Percentiles rank a stretch among this genome's conserved stretches.
Evolutionary conservation across 768 basidiomycete species (phyloP).

Genomic region (Agaricus sinodeliciosus): DNA sequence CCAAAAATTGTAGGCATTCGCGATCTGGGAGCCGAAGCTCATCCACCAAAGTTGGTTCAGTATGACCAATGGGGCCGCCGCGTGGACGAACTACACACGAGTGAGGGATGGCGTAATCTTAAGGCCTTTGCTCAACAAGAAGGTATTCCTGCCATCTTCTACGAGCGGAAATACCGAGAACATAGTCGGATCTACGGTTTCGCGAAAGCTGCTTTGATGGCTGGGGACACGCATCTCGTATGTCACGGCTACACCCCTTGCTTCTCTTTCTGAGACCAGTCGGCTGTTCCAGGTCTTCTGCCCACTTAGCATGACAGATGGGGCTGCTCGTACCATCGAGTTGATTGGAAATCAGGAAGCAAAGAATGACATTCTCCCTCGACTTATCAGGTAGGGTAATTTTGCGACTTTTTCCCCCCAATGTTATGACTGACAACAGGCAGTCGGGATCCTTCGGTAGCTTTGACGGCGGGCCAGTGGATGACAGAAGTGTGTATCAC

Average conservation of each 20-base stretch:
- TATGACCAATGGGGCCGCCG: constrained; percentile 72
- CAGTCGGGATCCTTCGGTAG: constrained; percentile 54
- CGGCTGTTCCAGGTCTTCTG: constrained; percentile 48
- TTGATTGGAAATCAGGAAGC: constrained; percentile 52
- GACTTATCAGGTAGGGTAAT: constrained; percentile 48
- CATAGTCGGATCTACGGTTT: constrained; percentile 61
- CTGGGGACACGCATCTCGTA: constrained; percentile 60
- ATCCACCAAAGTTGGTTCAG: constrained; percentile 52
- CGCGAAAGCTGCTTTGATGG: constrained; percentile 55
- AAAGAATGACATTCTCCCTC: constrained; percentile 51
- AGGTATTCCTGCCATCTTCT: constrained; percentile 62
- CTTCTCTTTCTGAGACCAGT: background rate
- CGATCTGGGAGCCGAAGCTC: constrained; percentile 37
- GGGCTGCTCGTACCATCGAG: constrained; percentile 67
- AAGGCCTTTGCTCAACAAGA: constrained; percentile 57
- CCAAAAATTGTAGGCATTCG: constrained; percentile 40
- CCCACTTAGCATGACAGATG: constrained; percentile 78
- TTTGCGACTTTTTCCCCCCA: background rate
- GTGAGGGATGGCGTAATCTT: constrained; percentile 66
- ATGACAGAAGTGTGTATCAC: constrained; percentile 59
- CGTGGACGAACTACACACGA: constrained; percentile 60
- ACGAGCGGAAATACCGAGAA: constrained; percentile 55
- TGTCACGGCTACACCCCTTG: constrained; percentile 11
- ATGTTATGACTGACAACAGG: background rate
- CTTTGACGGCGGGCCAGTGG: constrained; percentile 78